Base-by-base conservation (phyloP, 2,329 filamentous ascomycete genomes). In the Exophiala sp. region DNA sequence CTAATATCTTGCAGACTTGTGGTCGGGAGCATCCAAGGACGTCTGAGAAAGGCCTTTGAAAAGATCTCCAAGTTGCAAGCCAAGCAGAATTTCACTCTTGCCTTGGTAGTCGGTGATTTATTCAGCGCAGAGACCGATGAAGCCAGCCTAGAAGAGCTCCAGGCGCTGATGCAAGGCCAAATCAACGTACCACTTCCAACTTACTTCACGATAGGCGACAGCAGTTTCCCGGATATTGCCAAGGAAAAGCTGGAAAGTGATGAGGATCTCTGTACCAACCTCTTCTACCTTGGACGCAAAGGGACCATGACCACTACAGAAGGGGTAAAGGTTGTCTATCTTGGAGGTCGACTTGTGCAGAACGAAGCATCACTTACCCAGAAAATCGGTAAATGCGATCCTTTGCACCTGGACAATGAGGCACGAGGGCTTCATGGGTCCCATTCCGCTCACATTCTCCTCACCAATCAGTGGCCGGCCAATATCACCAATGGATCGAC, bases 221-320 rank as follows among this genome's bases (percentile, higher is more conserved):
- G 76, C 40, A 71, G 83, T n/a, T 74, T 98, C 4, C 93, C 93
- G 0, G 68, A 74, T 2, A 70, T 73, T 23, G 79, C 96, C 18
- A 73, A 85, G 16, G 79, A 86, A 62, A 89, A 82, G 65, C 77
- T 97, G 45, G 78, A 88, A 63, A 77, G 78, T 27, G 80, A 85
- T 55, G 83, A 77, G 55, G 81, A 85, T 62, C 77, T 98, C 14
- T 95, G 89, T 65, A 78, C 84, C n/a, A 97, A 98, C 64, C 78
- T 98, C 9, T 87, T 88, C 68, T 95, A 85, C 62, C 79, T 98
- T 1, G 90, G 87, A 50, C 94, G 93, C 68, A 83, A 88, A 62
- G 88, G 86, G 54, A 83, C 85, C 11, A 85, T 88, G 45, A 97
- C 93, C 66, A 97, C 91, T 0, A 85, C 86, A 0, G 90, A 96